Evolutionary conservation across 495 filamentous ascomycete species (phyloP).

Genomic region (Hyaloscypha variabilis): DNA sequence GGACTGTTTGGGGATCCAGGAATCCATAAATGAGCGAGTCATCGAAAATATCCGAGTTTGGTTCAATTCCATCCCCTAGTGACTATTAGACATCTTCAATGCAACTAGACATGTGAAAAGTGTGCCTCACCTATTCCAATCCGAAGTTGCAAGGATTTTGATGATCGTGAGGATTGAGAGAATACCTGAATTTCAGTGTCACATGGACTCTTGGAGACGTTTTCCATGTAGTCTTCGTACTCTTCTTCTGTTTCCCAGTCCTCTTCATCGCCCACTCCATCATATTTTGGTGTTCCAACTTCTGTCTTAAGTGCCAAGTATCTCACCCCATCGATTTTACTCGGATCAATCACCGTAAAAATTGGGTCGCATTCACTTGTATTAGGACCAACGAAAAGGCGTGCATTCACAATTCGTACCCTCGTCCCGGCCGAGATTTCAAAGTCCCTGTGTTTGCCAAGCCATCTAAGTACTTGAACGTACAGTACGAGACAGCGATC

Average conservation of each 20-base stretch:
- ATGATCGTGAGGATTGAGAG: conserved; percentile 5
- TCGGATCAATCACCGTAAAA: conserved; percentile 3
- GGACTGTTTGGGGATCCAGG: conserved; percentile 1
- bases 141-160: conserved; percentile 3
- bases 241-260: conserved; percentile 9
- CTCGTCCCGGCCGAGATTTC: conserved; percentile 6
- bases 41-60: conserved; percentile 2
- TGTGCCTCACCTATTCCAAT: conserved; percentile 3
- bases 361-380: conserved; percentile 2
- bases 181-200: conserved; percentile 4
- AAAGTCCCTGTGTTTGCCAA: not conserved
- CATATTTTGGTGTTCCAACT: conserved; percentile 2
- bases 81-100: conserved; percentile 10
- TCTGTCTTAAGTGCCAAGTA: conserved; percentile 8
- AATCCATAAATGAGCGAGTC: conserved; percentile 3
- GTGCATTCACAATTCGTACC: conserved; percentile 8
- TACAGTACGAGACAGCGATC: not conserved
- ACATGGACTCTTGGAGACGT: conserved; percentile 4
- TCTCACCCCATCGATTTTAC: conserved; percentile 2
- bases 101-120: not conserved
- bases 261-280: conserved; percentile 4
- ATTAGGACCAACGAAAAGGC: conserved; percentile 4
- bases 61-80: not conserved
- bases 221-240: conserved; percentile 2
- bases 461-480: not conserved